These are phyloP conservation scores for Cladosporium sp. DNA, from an alignment of 2,329 filamentous ascomycete species.

Conservation along the genomic window DNA sequence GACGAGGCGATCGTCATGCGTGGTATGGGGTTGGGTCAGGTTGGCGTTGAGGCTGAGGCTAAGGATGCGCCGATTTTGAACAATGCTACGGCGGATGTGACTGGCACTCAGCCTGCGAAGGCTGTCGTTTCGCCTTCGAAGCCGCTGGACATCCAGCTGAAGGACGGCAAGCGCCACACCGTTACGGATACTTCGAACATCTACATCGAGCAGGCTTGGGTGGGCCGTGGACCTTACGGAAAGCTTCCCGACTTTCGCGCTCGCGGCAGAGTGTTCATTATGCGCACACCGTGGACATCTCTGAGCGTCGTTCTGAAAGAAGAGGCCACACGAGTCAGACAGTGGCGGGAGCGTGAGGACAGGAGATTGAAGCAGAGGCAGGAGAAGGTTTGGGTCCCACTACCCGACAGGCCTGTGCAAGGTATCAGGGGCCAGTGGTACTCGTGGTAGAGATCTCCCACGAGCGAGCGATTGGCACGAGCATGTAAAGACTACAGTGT, in stretches of 20 bases:
- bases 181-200: conserved; percentile 76
- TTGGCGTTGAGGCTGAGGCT: conserved; percentile 22
- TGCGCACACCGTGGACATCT: conserved; percentile 75
- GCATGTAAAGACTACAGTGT: conserved; percentile 7
- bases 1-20: conserved; percentile 76
- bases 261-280: conserved; percentile 66
- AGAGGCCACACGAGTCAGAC: conserved; percentile 81
- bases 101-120: conserved; percentile 10
- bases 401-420: conserved; percentile 82
- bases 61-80: conserved; percentile 15
- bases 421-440: conserved; percentile 81
- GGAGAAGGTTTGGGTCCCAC: conserved; percentile 79
- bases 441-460: conserved; percentile 68
- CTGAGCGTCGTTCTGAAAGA: conserved; percentile 81
- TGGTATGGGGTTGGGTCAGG: conserved; percentile 73
- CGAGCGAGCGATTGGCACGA: background rate
- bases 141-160: conserved; percentile 65
- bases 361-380: conserved; percentile 73
- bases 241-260: conserved; percentile 69
- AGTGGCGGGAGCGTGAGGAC: conserved; percentile 73
- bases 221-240: conserved; percentile 70
- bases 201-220: conserved; percentile 92
- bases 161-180: conserved; percentile 70
- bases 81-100: conserved; percentile 16
- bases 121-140: conserved; percentile 24